A percentile compares a stretch with the other conserved stretches of the same genome.
phyloP scores from a whole-genome alignment of 148 eudicot species.

The Vaccinium corymbosum region DNA sequence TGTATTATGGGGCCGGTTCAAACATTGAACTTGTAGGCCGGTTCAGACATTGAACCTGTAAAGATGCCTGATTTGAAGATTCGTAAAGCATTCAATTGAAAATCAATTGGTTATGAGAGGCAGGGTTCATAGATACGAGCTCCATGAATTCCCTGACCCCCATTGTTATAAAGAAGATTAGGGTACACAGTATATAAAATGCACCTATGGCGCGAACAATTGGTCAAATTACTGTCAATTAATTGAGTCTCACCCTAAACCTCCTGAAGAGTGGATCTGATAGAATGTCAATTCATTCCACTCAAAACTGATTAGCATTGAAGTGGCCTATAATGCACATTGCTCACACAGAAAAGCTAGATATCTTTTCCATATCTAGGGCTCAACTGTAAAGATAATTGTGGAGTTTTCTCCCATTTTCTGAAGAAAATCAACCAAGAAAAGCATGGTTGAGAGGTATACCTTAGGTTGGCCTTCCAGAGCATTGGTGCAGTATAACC shows the following conservation, averaged over 20 bases:
- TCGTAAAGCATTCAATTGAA: not conserved
- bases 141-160: not conserved
- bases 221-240: not conserved
- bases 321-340: not conserved
- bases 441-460: conserved; percentile 8
- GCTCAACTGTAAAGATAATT: not conserved
- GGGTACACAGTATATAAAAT: not conserved
- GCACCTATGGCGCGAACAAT: not conserved
- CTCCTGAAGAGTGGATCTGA: not conserved
- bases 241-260: not conserved
- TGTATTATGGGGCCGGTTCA: not conserved
- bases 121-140: not conserved
- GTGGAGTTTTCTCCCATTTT: not conserved
- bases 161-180: not conserved
- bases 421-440: conserved; percentile 6
- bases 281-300: not conserved
- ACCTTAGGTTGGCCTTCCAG: conserved; percentile 98
- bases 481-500: conserved; percentile 84
- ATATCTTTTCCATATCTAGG: not conserved
- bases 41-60: not conserved
- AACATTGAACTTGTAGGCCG: not conserved
- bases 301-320: not conserved
- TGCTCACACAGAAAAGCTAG: not conserved
- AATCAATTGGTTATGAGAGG: not conserved
- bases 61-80: conserved; percentile 3